phyloP scores from a whole-genome alignment of 2,329 filamentous ascomycete species.

The Alternaria ventricosa region DNA sequence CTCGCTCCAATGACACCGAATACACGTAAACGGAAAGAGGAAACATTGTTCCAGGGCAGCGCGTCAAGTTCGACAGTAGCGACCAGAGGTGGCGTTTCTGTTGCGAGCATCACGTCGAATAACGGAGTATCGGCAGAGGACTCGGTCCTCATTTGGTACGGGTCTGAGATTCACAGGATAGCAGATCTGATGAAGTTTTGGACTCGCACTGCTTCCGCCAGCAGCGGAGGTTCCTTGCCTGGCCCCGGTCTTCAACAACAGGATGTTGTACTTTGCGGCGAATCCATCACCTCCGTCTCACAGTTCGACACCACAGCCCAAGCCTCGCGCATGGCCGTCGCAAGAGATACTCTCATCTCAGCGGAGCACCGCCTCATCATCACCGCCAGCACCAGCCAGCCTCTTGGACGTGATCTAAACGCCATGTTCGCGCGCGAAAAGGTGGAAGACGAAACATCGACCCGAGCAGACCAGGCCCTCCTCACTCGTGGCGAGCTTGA shows the following conservation, averaged over 20 bases:
- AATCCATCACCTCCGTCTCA: conserved; percentile 52
- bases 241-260: conserved; percentile 52
- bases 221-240: conserved; percentile 47
- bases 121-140: conserved; percentile 50
- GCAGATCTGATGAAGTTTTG: conserved; percentile 55
- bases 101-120: conserved; percentile 40
- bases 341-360: conserved; percentile 53
- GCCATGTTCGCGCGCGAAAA: conserved; percentile 38
- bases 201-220: conserved; percentile 48
- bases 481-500: conserved; percentile 55
- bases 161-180: conserved; percentile 53
- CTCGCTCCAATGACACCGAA: conserved; percentile 61
- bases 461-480: conserved; percentile 51
- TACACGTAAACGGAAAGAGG: conserved; percentile 55
- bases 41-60: conserved; percentile 53
- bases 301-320: conserved; percentile 51
- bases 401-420: conserved; percentile 38
- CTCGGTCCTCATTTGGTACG: conserved; percentile 56
- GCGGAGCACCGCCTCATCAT: conserved; percentile 55
- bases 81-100: conserved; percentile 53
- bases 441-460: conserved; percentile 37
- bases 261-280: conserved; percentile 50
- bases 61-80: conserved; percentile 38
- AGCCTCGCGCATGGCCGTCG: conserved; percentile 52
- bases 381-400: conserved; percentile 42